phyloP scores from a whole-genome alignment of 257 asterid genomes.

The Solanum paucissectum region DNA sequence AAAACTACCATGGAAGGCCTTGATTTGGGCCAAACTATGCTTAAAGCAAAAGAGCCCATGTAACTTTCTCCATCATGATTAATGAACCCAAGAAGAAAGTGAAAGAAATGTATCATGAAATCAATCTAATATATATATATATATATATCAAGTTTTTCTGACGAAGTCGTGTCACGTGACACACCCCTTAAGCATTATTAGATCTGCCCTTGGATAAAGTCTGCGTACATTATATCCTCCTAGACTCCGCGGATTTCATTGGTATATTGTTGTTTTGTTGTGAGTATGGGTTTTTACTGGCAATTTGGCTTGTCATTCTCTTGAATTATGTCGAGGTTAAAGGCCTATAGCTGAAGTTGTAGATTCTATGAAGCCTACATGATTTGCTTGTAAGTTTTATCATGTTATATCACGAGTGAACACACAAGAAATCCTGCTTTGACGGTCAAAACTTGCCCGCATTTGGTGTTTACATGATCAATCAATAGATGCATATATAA shows the following conservation, averaged over 20 bases:
- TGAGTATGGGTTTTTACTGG: background rate
- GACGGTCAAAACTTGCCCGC: background rate
- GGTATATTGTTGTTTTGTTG: background rate
- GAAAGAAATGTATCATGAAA: background rate
- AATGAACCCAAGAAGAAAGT: background rate
- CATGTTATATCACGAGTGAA: background rate
- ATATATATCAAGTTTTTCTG: too few relatives aligned
- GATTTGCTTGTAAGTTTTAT: background rate
- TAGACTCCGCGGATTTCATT: background rate
- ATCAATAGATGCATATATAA: background rate
- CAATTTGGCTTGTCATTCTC: background rate
- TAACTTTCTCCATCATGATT: too few relatives aligned
- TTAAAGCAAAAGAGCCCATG: background rate
- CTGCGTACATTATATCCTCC: fast-evolving
- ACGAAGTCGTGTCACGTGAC: too few relatives aligned
- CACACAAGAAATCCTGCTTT: background rate
- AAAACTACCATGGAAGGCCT: background rate
- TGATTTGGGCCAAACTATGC: background rate
- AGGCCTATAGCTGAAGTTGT: background rate
- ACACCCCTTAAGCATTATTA: too few relatives aligned
- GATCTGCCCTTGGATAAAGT: too few relatives aligned
- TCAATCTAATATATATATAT: background rate
- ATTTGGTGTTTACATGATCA: background rate
- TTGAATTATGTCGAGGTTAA: background rate
- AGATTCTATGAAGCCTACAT: background rate